Base-by-base conservation (phyloP, 31 red algal species). In the Asparagopsis taxiformis region DNA sequence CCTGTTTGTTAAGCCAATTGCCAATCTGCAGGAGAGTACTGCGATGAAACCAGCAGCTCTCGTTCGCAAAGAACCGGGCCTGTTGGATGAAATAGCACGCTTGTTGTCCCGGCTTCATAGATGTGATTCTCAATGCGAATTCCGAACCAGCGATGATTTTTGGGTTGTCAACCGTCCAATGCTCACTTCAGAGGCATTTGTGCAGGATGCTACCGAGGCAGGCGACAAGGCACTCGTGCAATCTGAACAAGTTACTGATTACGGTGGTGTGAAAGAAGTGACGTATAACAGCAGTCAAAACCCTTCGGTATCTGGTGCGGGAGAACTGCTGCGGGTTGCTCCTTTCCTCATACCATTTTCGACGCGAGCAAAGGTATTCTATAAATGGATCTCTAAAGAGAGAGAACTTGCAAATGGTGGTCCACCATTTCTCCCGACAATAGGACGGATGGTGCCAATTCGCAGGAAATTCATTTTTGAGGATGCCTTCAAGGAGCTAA, bases 401-500 rank as follows among this genome's bases (percentile, higher is more conserved):
- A 64, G 76, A 10, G 86, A 90, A 37, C 3, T 22, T 21, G 59
- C 59, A 51, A 82, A 77, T 69, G 89, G 61, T 0, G 65, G 77
- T 2, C 39, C 43, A 17, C 60, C 29, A 37, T 66, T 80, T 48
- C 63, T 72, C 65, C 67, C 67, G 6, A 55, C 13, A 22, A 54
- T 54, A 28, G 74, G 80, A 5, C 63, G 77, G 30, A 70, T 65
- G 79, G 72, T 99, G 44, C 71, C 74, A n/a, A 76, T 99, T 33
- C 87, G 89, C 7, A 65, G 97, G 52, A 84, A 89, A 10, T 78
- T 65, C 21, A 68, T 99, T 28, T 82, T 95, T 65, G 84, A 95
- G 33, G 97, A 99, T 70, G 92, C 97, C 2, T 87, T 93, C 43
- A 41, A 76, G 2, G 60, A 85, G 34, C 38, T 99, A 22, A 90